Percentiles rank a stretch among this genome's conserved stretches.
Evolutionary conservation across 2,329 filamentous ascomycete genomes (phyloP).

Genomic region (Trichothecium roseum): DNA sequence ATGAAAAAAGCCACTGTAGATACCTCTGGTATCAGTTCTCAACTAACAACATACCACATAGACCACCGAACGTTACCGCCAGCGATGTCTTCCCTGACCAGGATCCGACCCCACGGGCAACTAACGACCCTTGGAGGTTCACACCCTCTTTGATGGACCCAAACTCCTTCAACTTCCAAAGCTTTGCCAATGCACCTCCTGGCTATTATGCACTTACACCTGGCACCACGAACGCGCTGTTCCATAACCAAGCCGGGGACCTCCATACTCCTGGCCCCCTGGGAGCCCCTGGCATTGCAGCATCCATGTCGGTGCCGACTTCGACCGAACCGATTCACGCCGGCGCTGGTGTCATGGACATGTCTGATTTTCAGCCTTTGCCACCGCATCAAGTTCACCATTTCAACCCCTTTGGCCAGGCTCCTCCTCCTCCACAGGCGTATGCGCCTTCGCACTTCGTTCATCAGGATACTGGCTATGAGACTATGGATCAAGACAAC

Average conservation of each 20-base stretch:
- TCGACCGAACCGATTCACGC: slow-evolving; percentile 55
- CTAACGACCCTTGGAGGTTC: slow-evolving; percentile 76
- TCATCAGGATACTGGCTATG: slow-evolving; percentile 70
- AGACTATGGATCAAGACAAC: slow-evolving; percentile 66
- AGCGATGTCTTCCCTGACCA: slow-evolving; percentile 47
- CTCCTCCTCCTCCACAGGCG: slow-evolving; percentile 33
- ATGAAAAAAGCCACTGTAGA: too few relatives aligned
- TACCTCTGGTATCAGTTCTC: too few relatives aligned
- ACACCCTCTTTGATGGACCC: slow-evolving; percentile 84
- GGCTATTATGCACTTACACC: slow-evolving; percentile 86
- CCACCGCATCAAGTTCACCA: slow-evolving; percentile 53
- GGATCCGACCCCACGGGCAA: slow-evolving; percentile 71
- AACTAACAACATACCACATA: slow-evolving; percentile 5
- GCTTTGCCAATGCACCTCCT: slow-evolving; percentile 68
- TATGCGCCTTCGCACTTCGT: slow-evolving; percentile 75
- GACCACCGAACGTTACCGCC: slow-evolving; percentile 13
- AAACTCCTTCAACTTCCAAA: slow-evolving; percentile 69
- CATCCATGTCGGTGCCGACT: slow-evolving; percentile 69
- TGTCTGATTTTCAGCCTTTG: slow-evolving; percentile 56
- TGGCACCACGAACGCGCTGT: slow-evolving; percentile 68
- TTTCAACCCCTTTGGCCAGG: slow-evolving; percentile 61
- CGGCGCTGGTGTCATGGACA: slow-evolving; percentile 48
- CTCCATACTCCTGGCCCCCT: slow-evolving; percentile 65
- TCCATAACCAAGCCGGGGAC: slow-evolving; percentile 76
- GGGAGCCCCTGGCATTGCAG: slow-evolving; percentile 20